Conservation (phyloP, 176 grass and related monocot species). For the Triticum monococcum region DNA sequence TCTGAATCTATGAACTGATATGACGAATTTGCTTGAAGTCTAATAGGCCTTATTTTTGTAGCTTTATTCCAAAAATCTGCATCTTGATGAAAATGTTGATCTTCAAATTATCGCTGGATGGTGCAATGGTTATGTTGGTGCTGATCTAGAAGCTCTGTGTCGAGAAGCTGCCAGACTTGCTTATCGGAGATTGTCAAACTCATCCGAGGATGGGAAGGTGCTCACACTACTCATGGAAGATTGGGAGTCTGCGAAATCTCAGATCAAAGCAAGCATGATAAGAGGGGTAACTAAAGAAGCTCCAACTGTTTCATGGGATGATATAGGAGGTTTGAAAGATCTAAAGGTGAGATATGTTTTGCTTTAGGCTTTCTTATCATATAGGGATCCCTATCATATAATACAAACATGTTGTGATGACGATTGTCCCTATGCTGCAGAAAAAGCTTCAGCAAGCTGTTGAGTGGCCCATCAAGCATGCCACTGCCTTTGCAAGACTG, state of each 20-base stretch:
- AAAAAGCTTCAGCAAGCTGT: constrained; percentile 85
- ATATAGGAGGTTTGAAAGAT: constrained; percentile 90
- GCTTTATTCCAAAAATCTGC: constrained; percentile 71
- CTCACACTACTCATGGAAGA: constrained; percentile 62
- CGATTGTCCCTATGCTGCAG: constrained; percentile 42
- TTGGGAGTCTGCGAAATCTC: constrained; percentile 68
- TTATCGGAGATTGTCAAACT: constrained; percentile 49
- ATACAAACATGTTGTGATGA: constrained; percentile 20
- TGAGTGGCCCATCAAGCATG: constrained; percentile 90
- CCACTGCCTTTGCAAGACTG: constrained; percentile 67
- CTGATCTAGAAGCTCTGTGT: constrained; percentile 80
- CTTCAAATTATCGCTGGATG: constrained; percentile 67
- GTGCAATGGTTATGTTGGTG: constrained; percentile 92
- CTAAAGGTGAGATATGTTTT: constrained; percentile 53
- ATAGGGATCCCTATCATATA: not conserved
- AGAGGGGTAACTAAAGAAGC: constrained; percentile 84
- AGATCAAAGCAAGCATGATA: constrained; percentile 65
- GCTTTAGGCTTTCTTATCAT: constrained; percentile 5
- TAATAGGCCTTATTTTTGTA: constrained; percentile 39
- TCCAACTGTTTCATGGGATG: constrained; percentile 75
- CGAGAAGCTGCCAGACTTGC: constrained; percentile 70
- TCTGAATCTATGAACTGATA: not conserved
- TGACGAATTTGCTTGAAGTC: not conserved
- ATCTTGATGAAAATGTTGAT: constrained; percentile 69
- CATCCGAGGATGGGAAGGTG: constrained; percentile 11